Base-by-base conservation (phyloP, 345 rosid species). In the Salix suchowensis region DNA sequence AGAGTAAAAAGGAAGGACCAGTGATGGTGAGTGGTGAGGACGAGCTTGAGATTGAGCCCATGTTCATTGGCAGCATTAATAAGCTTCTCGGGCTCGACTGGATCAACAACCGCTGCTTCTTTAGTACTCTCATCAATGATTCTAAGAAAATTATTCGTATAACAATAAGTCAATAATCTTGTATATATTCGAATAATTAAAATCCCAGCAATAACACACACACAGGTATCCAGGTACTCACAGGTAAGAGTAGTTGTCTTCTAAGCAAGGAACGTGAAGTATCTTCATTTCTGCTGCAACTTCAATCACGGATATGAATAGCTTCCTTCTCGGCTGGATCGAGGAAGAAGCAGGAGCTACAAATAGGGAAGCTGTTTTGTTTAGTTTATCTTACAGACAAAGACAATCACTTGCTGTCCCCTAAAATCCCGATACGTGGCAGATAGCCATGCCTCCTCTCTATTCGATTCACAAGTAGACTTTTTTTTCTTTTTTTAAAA, bases 41-140 rank as follows among this genome's bases (percentile, higher is more conserved):
- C 90, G 75, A 86, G 19, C 85, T 89, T 91, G 88, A 93, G 81
- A 4, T 81, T 68, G 2, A 76, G 88, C 10, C 87, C 79, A 28
- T 87, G 90, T 19, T 87, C 71, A 55, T 84, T 79, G 32, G 92
- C 94, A 52, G 83, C 87, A 61, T 83, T 65, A 32, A 95, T 48
- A 18, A 91, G 81, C 83, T 91, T 95, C 50, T 88, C 88, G 34
- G 96, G 92, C 61, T 95, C 97, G 34, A 89, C 98, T 4, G 98
- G 98, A 87, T 95, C 98, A 76, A 95, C 98, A 54, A 73, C 97
- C n/a, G 97, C 98, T 28, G 97, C 97, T 76, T 95, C 96, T 66
- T 85, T 87, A 42, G 89, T 88, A 84, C 76, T 78, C 83, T 93
- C 98, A 73, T 95, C 98, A 62, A 93, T 85, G 70, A 95, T 86